Evolutionary conservation across 371 early-diverging fungal genomes (phyloP), one percentile per base, ranked within the genome.

Genomic region (Apophysomyces variabilis): DNA sequence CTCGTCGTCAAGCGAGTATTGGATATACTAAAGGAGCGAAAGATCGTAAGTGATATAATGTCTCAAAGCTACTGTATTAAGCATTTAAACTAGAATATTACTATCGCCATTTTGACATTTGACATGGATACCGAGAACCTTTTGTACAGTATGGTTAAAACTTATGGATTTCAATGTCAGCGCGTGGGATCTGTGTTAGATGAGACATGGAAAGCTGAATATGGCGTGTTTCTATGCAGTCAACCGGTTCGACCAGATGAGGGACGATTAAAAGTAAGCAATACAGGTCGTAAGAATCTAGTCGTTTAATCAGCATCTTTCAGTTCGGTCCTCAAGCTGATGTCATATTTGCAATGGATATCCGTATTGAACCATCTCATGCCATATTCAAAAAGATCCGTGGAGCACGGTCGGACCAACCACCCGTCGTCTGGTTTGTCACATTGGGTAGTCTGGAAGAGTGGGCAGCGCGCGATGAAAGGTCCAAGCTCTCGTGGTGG

Each of bases 171-270:
- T 38, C 66, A 38, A 26, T 65, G 66, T 47, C 18, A 41, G 41
- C 66, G 66, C 1, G 46, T 65, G n/a, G 50, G 60, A 11, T 43
- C 59, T 16, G 50, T 65, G 26, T 26, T 65, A 38, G 59, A 59
- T 65, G 66, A 65, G 9, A 58, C 32, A 16, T 65, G 66, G 66
- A 50, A 65, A n/a, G 36, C 60, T 3, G 66, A 65, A 50, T 65
- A 65, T 54, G 66, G 66, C 43, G 56, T 60, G 6, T 26, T 65
- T 9, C 38, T 65, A 13, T n/a, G 12, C 47, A 65, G 60, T 9
- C 54, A 50, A 21, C 13, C 16, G 21, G 21, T 50, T 21, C 18
- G 21, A 21, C 54, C n/a, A 8, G 21, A 50, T 50, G 9, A n/a
- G 54, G 54, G 18, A 11, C 54, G 21, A 16, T 7, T 21, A 18